Conservation (phyloP, 768 basidiomycete genomes). For the Amanita fuliginea region DNA sequence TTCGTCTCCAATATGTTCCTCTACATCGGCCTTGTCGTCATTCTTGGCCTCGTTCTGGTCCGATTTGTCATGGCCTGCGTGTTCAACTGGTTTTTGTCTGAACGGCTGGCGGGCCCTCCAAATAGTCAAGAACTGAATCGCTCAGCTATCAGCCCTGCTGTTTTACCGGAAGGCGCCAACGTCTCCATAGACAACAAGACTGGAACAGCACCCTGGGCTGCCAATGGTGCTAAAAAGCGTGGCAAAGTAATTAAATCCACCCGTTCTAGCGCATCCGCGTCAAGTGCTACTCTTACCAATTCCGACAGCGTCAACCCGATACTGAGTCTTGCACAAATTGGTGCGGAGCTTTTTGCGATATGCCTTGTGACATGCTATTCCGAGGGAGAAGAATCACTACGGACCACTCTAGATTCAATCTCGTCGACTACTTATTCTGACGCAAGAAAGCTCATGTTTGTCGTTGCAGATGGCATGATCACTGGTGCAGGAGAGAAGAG, state of each 20-base stretch:
- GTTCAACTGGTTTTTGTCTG: constrained; percentile 95
- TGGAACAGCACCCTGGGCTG: constrained; percentile 94
- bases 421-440: constrained; percentile 89
- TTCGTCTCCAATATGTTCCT: constrained; percentile 85
- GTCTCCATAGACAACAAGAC: constrained; percentile 82
- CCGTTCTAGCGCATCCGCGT: constrained; percentile 39
- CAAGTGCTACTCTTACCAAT: constrained; percentile 45
- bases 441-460: constrained; percentile 80
- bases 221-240: constrained; percentile 40
- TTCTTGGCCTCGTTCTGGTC: constrained; percentile 80
- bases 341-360: constrained; percentile 88
- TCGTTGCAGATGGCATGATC: constrained; percentile 98
- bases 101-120: constrained; percentile 68
- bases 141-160: constrained; percentile 85
- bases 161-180: constrained; percentile 95
- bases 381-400: constrained; percentile 88
- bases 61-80: constrained; percentile 94
- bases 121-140: constrained; percentile 62
- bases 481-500: constrained; percentile 93
- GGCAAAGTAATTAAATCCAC: constrained; percentile 34
- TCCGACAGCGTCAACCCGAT: constrained; percentile 43
- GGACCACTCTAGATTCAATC: constrained; percentile 89
- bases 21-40: constrained; percentile 83
- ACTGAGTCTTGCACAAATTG: constrained; percentile 84
- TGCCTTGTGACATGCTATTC: constrained; percentile 98